Conservation (phyloP, 345 rosid species). For the Arabidopsis thaliana region DNA sequence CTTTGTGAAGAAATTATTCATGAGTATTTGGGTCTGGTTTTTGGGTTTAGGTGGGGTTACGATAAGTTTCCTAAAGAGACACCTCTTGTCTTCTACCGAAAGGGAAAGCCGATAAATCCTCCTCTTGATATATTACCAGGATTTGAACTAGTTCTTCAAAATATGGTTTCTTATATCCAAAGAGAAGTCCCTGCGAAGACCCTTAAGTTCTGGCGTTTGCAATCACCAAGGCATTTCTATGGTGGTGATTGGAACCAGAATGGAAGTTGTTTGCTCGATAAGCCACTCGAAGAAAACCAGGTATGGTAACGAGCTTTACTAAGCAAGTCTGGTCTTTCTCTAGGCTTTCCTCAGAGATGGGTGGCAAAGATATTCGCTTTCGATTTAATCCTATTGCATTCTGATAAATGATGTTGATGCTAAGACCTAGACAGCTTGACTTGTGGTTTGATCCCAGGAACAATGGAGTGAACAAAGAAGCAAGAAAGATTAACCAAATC, state of each 20-base stretch:
- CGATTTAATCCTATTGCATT: background rate
- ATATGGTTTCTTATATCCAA: conserved; percentile 70
- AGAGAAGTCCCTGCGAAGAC: conserved; percentile 62
- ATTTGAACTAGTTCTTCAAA: conserved; percentile 71
- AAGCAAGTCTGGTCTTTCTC: conserved; percentile 2
- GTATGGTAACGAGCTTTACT: conserved; percentile 43
- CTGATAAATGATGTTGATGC: conserved; percentile 28
- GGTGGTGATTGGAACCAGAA: conserved; percentile 98
- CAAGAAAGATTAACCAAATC: conserved; percentile 64
- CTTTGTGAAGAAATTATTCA: conserved; percentile 21
- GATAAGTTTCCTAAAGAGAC: conserved; percentile 90
- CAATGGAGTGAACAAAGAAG: conserved; percentile 89
- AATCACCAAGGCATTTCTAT: conserved; percentile 88
- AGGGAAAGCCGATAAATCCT: conserved; percentile 73
- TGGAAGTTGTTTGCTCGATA: conserved; percentile 82
- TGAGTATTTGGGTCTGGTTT: background rate
- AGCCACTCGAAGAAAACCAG: conserved; percentile 72
- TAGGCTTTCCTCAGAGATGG: background rate
- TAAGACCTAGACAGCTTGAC: conserved; percentile 80
- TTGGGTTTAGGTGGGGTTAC: conserved; percentile 78
- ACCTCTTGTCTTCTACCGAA: conserved; percentile 78
- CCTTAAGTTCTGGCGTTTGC: conserved; percentile 89
- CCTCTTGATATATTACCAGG: conserved; percentile 75
- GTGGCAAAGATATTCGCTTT: background rate
- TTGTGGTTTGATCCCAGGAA: conserved; percentile 92